Evolutionary conservation across 2,329 filamentous ascomycete genomes (phyloP), one percentile per base, ranked within the genome.

Genomic region (Blumeriella jaapii): DNA sequence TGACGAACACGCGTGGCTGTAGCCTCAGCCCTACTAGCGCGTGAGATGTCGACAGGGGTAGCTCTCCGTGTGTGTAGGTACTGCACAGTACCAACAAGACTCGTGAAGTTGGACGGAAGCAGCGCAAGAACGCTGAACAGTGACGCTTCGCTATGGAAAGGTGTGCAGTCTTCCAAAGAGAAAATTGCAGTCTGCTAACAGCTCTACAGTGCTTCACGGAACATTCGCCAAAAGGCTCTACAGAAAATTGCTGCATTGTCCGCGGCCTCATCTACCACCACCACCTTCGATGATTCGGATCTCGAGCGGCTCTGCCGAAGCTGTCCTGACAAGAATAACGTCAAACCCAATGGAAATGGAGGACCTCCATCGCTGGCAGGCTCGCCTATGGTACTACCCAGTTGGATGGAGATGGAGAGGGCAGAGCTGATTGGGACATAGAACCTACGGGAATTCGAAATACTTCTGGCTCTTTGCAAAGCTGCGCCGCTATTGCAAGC

Each of bases 371-470:
- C 67, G 3, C 51, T 72, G 40, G 67, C 67, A 22, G 63, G 66
- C 22, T 62, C 71, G 35, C 74, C 74, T 9, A 79, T 79, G 74
- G 74, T 79, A 61, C 46, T 10, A 20, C 14, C 14, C 12, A 20
- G 22, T 7, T 10, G 12, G 7, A 18, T 24, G 9, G 26, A 19
- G 17, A 8, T 23, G 26, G 14, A 27, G n/a, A 17, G n/a, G n/a
- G n/a, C n/a, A 25, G 42, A 17, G 36, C 40, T 50, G 34, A 51
- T 42, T 24, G 39, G 35, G 18, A 14, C 29, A 30, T 55, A 93
- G 85, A 83, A 78, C 34, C 75, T 87, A 35, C 78, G 83, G 52
- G 93, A 98, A 65, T 79, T 94, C 48, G 89, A 98, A 58, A 82
- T 93, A 34, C 69, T 98, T 16, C 63, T 96, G 16, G 85, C 91